phyloP scores from a whole-genome alignment of 371 early-diverging fungal species.

The Coemansia sp. region DNA sequence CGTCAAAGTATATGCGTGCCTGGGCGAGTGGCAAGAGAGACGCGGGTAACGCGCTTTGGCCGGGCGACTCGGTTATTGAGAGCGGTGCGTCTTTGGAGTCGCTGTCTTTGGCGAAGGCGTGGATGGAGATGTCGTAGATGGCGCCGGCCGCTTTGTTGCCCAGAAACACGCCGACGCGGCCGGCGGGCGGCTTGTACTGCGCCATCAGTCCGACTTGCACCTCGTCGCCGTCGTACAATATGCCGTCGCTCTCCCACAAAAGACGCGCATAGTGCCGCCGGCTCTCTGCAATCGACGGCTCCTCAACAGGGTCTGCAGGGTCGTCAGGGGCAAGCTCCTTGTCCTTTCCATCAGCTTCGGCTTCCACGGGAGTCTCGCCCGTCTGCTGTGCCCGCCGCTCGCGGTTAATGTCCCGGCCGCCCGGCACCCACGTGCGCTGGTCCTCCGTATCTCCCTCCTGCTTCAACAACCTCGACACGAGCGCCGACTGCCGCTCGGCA shows the following conservation, averaged over 20 bases:
- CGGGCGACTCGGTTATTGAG: neutral
- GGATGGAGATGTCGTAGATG: conserved; percentile 52
- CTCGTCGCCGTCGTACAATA: conserved; percentile 82
- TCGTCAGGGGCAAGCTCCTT: neutral
- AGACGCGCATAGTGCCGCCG: conserved; percentile 57
- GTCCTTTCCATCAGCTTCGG: too few species aligned
- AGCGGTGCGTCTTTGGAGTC: conserved; percentile 9
- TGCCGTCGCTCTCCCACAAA: conserved; percentile 72
- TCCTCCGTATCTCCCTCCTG: conserved; percentile 90
- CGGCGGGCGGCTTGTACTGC: conserved; percentile 82
- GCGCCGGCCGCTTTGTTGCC: conserved; percentile 76
- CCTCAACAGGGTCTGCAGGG: conserved; percentile 24
- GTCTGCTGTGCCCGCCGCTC: conserved; percentile 21
- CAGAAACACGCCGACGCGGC: conserved; percentile 81
- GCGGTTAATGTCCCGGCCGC: conserved; percentile 82
- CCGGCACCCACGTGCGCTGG: conserved; percentile 91
- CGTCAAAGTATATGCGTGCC: conserved; percentile 70
- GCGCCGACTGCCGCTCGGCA: conserved; percentile 88
- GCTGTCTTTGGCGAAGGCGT: conserved; percentile 32
- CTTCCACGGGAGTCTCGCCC: neutral
- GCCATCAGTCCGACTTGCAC: conserved; percentile 85
- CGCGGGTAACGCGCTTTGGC: conserved; percentile 52
- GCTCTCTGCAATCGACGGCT: conserved; percentile 33
- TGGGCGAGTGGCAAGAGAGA: conserved; percentile 64
- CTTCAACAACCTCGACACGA: conserved; percentile 76